Percentiles rank a stretch among this genome's conserved stretches.
Conservation (phyloP, 768 basidiomycete genomes). For the Panellus pusillus region DNA sequence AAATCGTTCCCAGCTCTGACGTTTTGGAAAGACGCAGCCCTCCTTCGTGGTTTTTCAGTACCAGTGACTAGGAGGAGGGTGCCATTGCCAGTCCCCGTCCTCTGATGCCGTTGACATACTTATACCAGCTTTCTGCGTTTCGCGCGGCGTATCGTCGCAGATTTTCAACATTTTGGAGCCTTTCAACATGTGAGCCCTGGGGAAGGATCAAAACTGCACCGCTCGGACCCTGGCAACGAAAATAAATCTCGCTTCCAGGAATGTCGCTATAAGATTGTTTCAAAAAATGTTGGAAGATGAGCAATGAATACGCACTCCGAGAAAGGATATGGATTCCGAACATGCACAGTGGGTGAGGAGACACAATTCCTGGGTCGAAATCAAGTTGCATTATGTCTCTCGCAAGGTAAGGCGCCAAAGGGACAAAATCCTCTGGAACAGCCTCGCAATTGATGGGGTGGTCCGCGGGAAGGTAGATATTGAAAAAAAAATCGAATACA, state of each 20-base stretch:
- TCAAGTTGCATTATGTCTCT: background rate
- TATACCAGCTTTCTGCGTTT: slow-evolving; percentile 20
- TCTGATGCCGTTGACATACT: slow-evolving; percentile 9
- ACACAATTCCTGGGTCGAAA: background rate
- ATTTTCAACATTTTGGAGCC: slow-evolving; percentile 2
- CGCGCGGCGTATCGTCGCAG: slow-evolving; percentile 11
- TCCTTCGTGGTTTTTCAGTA: slow-evolving; percentile 17
- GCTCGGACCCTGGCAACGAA: background rate
- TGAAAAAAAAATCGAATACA: slow-evolving; percentile 34
- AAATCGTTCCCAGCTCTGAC: background rate
- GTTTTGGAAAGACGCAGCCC: slow-evolving; percentile 1
- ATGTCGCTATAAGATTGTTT: background rate
- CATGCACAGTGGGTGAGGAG: background rate
- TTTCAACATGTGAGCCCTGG: slow-evolving; percentile 12
- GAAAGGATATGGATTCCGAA: background rate
- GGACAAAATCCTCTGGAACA: slow-evolving; percentile 28
- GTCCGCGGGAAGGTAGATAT: slow-evolving; percentile 25
- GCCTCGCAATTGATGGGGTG: slow-evolving; percentile 25
- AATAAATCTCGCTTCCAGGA: background rate
- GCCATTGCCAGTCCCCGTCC: slow-evolving; percentile 10
- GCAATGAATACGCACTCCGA: background rate
- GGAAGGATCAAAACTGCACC: slow-evolving; percentile 22
- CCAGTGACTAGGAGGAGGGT: slow-evolving; percentile 22
- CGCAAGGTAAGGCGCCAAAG: background rate
- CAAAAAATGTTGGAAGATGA: background rate